phyloP scores from a whole-genome alignment of 1,139 yeast species.

The Kodamaea suecica region DNA sequence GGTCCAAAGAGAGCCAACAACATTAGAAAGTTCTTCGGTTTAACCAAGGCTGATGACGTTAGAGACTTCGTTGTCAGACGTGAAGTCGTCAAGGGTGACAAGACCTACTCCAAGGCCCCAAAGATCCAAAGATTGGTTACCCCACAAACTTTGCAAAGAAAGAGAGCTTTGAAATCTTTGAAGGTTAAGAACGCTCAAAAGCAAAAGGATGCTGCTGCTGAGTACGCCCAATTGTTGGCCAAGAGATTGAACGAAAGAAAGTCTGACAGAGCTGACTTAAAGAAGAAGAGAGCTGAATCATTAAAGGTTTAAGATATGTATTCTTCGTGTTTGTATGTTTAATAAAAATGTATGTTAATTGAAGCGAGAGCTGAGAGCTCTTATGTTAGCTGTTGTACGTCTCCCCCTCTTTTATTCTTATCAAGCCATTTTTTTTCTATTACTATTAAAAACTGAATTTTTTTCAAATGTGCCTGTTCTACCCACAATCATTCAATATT shows the following conservation, averaged over 20 bases:
- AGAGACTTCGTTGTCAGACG: constrained; percentile 96
- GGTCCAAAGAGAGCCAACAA: constrained; percentile 99
- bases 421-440: too few species aligned
- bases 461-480: too few species aligned
- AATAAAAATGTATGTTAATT: constrained; percentile 9
- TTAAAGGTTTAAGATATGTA: constrained; percentile 63
- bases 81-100: constrained; percentile 97
- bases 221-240: constrained; percentile 98
- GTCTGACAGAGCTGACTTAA: constrained; percentile 77
- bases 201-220: constrained; percentile 99
- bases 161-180: constrained; percentile 93
- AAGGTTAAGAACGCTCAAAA: constrained; percentile 97
- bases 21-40: constrained; percentile 99
- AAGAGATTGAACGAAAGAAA: constrained; percentile 97
- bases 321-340: constrained; percentile 13
- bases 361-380: too few species aligned
- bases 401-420: too few species aligned
- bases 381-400: too few species aligned
- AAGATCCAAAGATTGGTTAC: constrained; percentile 99
- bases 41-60: constrained; percentile 95
- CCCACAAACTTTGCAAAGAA: constrained; percentile 99
- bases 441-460: too few species aligned
- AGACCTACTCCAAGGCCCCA: constrained; percentile 99
- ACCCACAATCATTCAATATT: too few species aligned
- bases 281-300: constrained; percentile 98